phyloP scores from a whole-genome alignment of 2,329 filamentous ascomycete genomes.

The Onygenales sp. region DNA sequence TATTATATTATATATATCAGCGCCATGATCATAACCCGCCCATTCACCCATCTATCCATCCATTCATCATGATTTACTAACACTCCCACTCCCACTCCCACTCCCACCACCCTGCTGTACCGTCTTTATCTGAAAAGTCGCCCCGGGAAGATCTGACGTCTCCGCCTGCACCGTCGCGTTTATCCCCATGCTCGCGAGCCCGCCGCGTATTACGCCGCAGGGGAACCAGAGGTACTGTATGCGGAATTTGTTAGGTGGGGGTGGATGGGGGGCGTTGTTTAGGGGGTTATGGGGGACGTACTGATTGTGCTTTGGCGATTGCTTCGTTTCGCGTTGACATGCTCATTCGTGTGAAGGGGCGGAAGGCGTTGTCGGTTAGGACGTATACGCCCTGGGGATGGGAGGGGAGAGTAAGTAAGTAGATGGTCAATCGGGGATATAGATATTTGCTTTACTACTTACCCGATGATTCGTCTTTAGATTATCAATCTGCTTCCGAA shows the following conservation, averaged over 20 bases:
- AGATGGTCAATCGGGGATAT: neutral
- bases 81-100: too few species aligned
- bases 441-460: constrained; percentile 18
- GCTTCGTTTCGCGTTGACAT: constrained; percentile 67
- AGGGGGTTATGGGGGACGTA: constrained; percentile 34
- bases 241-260: neutral
- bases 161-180: constrained; percentile 87
- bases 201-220: constrained; percentile 82
- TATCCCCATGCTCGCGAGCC: constrained; percentile 85
- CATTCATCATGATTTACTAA: neutral
- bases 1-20: too few species aligned
- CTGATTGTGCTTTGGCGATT: constrained; percentile 65
- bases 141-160: constrained; percentile 72
- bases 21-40: too few species aligned
- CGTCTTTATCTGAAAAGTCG: constrained; percentile 94
- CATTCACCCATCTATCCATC: neutral
- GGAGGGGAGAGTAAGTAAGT: neutral
- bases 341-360: constrained; percentile 82
- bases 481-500: constrained; percentile 96
- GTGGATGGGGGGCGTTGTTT: neutral
- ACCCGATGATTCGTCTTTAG: constrained; percentile 95
- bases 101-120: constrained; percentile 44
- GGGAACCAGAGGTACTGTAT: constrained; percentile 88
- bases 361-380: constrained; percentile 84
- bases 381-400: constrained; percentile 80